phyloP scores from a whole-genome alignment of 2,329 filamentous ascomycete species.

The Sarocladiaceae sp. region DNA sequence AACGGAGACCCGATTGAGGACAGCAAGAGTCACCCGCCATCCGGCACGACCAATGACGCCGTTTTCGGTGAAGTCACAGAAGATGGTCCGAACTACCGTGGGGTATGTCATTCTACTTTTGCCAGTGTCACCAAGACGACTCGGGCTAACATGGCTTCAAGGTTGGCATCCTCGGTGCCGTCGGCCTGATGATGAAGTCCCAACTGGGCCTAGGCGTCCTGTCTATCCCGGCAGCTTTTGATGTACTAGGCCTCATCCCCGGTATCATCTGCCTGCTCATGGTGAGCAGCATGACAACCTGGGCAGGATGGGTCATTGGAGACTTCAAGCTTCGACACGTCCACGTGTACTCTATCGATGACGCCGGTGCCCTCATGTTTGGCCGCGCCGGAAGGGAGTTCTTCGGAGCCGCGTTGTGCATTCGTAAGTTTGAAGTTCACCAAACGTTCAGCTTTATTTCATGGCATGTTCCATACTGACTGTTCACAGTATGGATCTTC shows the following conservation, averaged over 20 bases:
- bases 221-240: slow-evolving; percentile 41
- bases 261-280: slow-evolving; percentile 38
- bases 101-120: too few species aligned
- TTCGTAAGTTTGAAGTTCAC: too few species aligned
- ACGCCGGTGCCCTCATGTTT: slow-evolving; percentile 45
- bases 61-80: too few species aligned
- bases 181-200: slow-evolving; percentile 40
- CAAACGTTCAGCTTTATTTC: too few species aligned
- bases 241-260: slow-evolving; percentile 42
- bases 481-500: slow-evolving; percentile 16
- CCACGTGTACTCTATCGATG: slow-evolving; percentile 49
- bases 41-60: too few species aligned
- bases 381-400: slow-evolving; percentile 40
- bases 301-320: slow-evolving; percentile 46
- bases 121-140: too few species aligned
- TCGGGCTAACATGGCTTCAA: too few species aligned
- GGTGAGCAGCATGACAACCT: slow-evolving; percentile 40
- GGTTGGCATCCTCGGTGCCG: slow-evolving; percentile 38
- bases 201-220: slow-evolving; percentile 43
- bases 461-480: too few species aligned
- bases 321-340: slow-evolving; percentile 46
- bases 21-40: too few species aligned
- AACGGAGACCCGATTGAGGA: too few species aligned
- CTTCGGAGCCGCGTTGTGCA: slow-evolving; percentile 22
- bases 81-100: too few species aligned